Evolutionary conservation across 495 filamentous ascomycete species (phyloP).

Genomic region (Penicillium odoratum): DNA sequence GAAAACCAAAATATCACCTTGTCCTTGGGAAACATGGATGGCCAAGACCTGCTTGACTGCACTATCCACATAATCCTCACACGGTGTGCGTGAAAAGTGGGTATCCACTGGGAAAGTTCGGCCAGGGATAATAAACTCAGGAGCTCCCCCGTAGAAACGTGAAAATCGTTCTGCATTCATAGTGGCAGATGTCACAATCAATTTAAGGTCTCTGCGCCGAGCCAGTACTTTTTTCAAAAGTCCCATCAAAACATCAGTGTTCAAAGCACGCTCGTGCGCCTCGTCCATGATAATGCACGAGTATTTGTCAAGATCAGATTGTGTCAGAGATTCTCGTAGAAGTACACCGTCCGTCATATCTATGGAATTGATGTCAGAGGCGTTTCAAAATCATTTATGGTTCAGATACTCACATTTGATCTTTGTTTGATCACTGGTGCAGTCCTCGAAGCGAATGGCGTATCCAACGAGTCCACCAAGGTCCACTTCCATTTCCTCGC

Average conservation of each 20-base stretch:
- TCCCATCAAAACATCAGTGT: conserved; percentile 97
- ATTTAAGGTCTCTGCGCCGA: conserved; percentile 83
- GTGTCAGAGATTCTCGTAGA: conserved; percentile 87
- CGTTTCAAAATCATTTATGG: neutral
- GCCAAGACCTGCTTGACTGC: conserved; percentile 95
- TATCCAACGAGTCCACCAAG: conserved; percentile 89
- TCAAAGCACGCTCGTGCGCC: conserved; percentile 94
- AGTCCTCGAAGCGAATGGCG: conserved; percentile 98
- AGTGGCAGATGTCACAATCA: conserved; percentile 97
- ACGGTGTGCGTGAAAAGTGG: conserved; percentile 92
- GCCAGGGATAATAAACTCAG: conserved; percentile 95
- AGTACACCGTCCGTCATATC: conserved; percentile 99
- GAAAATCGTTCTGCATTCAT: conserved; percentile 98
- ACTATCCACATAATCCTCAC: conserved; percentile 96
- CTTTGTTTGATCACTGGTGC: conserved; percentile 86
- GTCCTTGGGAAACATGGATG: conserved; percentile 92
- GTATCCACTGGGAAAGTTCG: conserved; percentile 97
- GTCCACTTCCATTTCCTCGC: conserved; percentile 98
- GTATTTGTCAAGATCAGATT: conserved; percentile 92
- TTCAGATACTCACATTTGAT: conserved; percentile 71
- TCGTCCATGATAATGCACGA: conserved; percentile 99
- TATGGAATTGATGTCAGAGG: conserved; percentile 29
- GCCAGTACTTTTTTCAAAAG: conserved; percentile 96
- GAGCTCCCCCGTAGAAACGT: conserved; percentile 95
- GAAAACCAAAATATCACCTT: conserved; percentile 95